Conservation (phyloP, 1,284 basidiomycete genomes). For the Agroathelia rolfsii region DNA sequence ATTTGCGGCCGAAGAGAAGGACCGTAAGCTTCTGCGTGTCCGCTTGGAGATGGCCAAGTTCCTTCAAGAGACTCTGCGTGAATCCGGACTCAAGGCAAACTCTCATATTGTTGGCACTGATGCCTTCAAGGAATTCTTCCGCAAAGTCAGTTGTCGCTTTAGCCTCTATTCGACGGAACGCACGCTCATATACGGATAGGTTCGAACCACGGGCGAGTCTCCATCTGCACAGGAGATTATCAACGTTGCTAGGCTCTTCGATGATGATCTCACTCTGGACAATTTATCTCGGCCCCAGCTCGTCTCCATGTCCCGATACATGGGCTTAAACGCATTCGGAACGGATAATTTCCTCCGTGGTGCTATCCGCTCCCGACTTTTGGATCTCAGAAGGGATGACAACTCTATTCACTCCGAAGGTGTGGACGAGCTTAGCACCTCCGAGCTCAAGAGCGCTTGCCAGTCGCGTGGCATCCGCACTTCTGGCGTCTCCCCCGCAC, state of each 20-base stretch:
- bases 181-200: slow-evolving; percentile 33
- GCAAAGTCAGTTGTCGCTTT: slow-evolving; percentile 52
- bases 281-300: slow-evolving; percentile 96
- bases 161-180: slow-evolving; percentile 1
- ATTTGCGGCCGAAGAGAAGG: slow-evolving; percentile 91
- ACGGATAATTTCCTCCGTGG: slow-evolving; percentile 98
- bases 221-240: slow-evolving; percentile 86
- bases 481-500: slow-evolving; percentile 71
- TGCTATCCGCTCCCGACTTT: slow-evolving; percentile 79
- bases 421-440: slow-evolving; percentile 81
- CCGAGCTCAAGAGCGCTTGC: slow-evolving; percentile 88
- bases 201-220: slow-evolving; percentile 90
- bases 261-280: slow-evolving; percentile 96
- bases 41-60: slow-evolving; percentile 99
- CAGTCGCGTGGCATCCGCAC: slow-evolving; percentile 93
- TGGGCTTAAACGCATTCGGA: slow-evolving; percentile 97
- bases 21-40: slow-evolving; percentile 90
- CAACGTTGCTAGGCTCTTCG: slow-evolving; percentile 93
- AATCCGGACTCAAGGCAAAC: slow-evolving; percentile 89
- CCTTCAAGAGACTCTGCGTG: slow-evolving; percentile 92
- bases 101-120: slow-evolving; percentile 87
- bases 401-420: slow-evolving; percentile 87
- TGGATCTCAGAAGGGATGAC: slow-evolving; percentile 86
- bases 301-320: slow-evolving; percentile 94
- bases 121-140: slow-evolving; percentile 99